A percentile compares a stretch with the other conserved stretches of the same genome.
These are phyloP conservation scores for Mycena rosella DNA, from an alignment of 768 basidiomycete species.

Conservation along the genomic window DNA sequence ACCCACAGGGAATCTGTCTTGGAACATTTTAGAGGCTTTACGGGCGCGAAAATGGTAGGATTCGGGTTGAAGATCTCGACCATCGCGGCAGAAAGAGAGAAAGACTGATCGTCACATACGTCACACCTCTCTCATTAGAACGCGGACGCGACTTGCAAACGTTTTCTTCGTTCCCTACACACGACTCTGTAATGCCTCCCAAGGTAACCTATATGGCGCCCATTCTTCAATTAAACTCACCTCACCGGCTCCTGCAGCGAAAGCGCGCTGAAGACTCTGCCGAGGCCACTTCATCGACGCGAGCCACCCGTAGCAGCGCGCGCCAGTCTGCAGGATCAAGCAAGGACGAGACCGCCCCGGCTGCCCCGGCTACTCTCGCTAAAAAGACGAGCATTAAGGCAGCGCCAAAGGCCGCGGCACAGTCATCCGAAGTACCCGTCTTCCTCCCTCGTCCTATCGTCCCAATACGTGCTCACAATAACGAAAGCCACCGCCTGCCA, in stretches of 20 bases:
- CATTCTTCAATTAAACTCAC: not conserved
- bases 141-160: not conserved
- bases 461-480: not conserved
- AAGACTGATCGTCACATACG: not conserved
- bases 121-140: constrained; percentile 16
- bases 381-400: constrained; percentile 42
- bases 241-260: constrained; percentile 54
- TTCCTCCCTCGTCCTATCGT: constrained; percentile 15
- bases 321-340: constrained; percentile 41
- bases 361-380: constrained; percentile 41
- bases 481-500: constrained; percentile 49
- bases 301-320: constrained; percentile 61
- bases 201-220: constrained; percentile 43
- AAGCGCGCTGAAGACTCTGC: constrained; percentile 64
- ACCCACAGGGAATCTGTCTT: constrained; percentile 73
- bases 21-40: constrained; percentile 52
- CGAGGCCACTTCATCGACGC: constrained; percentile 53
- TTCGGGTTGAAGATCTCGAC: constrained; percentile 88
- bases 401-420: constrained; percentile 36
- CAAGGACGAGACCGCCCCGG: constrained; percentile 44
- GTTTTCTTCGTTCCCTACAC: not conserved
- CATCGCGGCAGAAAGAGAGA: constrained; percentile 52
- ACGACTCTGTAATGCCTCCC: constrained; percentile 48
- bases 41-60: constrained; percentile 80
- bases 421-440: constrained; percentile 39